A percentile compares a stretch with the other conserved stretches of the same genome.
phyloP scores from a whole-genome alignment of 306 rosid species.

The Inga laurina region DNA sequence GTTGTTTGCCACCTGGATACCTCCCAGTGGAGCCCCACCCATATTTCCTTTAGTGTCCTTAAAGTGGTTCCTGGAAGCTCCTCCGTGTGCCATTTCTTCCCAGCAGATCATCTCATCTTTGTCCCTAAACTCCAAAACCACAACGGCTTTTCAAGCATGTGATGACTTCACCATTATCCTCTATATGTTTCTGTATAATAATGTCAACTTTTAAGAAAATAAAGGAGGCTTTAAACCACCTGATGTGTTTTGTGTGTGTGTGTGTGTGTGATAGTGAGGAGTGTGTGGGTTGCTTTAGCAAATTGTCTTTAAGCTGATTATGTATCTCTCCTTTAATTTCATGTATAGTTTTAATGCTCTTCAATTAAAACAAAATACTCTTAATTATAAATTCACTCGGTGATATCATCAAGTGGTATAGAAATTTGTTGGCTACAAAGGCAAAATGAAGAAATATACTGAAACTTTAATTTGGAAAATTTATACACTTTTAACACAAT shows the following conservation, averaged over 20 bases:
- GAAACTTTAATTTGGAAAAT: too few species aligned
- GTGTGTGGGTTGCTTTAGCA: not conserved
- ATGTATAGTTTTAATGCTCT: too few species aligned
- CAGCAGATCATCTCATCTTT: constrained; percentile 66
- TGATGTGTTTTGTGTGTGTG: not conserved
- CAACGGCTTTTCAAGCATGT: constrained; percentile 19
- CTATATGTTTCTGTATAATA: not conserved
- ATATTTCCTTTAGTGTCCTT: constrained; percentile 67
- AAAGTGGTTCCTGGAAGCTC: constrained; percentile 54
- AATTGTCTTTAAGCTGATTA: not conserved
- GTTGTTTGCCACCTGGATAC: constrained; percentile 84
- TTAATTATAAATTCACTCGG: too few species aligned
- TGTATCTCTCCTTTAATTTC: too few species aligned
- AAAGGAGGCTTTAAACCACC: not conserved
- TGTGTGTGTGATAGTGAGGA: not conserved
- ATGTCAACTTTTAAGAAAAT: not conserved
- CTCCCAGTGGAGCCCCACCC: constrained; percentile 65
- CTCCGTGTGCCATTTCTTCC: constrained; percentile 85
- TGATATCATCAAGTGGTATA: too few species aligned
- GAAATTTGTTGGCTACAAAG: too few species aligned
- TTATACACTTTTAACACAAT: too few species aligned
- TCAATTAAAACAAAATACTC: too few species aligned
- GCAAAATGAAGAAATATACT: too few species aligned
- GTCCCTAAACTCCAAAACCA: constrained; percentile 37
- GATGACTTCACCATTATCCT: not conserved